These are phyloP conservation scores for Bertia moriformis DNA, from an alignment of 2,329 filamentous ascomycete species.

Conservation along the genomic window DNA sequence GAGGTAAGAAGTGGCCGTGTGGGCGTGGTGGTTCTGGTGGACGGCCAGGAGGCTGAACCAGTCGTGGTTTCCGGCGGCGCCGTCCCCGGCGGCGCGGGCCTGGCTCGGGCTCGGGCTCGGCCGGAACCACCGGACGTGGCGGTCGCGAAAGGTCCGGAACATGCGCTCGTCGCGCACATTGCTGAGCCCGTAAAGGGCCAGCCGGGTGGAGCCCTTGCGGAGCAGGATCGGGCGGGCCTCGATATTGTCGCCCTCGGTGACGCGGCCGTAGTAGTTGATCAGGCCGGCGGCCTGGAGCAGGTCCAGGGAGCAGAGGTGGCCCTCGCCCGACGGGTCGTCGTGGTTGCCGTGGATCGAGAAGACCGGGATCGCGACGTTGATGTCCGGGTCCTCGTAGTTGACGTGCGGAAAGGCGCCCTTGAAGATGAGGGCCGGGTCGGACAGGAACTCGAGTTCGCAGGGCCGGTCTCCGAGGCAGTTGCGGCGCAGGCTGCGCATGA, in stretches of 20 bases:
- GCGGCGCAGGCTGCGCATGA: slow-evolving; percentile 84
- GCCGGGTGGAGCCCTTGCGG: slow-evolving; percentile 83
- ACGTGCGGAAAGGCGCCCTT: slow-evolving; percentile 80
- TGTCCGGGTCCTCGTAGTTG: slow-evolving; percentile 95
- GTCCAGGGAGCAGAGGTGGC: slow-evolving; percentile 80
- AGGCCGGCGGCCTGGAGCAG: slow-evolving; percentile 80
- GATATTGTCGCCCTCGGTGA: slow-evolving; percentile 85
- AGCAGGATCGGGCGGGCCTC: slow-evolving; percentile 78
- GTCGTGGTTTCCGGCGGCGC: slow-evolving; percentile 42
- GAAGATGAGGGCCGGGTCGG: slow-evolving; percentile 83
- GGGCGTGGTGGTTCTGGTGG: slow-evolving; percentile 88
- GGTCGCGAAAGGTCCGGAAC: slow-evolving; percentile 82
- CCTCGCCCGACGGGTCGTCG: slow-evolving; percentile 90
- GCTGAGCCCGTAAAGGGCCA: slow-evolving; percentile 85
- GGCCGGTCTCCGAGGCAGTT: slow-evolving; percentile 93
- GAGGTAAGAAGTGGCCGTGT: slow-evolving; percentile 83
- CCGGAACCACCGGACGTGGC: slow-evolving; percentile 84
- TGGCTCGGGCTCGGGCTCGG: too few relatives aligned
- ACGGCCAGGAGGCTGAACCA: slow-evolving; percentile 95
- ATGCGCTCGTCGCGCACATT: slow-evolving; percentile 92
- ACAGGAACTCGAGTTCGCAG: slow-evolving; percentile 86
- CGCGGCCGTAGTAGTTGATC: slow-evolving; percentile 89
- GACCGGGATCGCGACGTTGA: slow-evolving; percentile 91
- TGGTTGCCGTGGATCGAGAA: slow-evolving; percentile 99
- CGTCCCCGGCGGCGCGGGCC: slow-evolving; percentile 32